Percentiles rank a stretch among this genome's conserved stretches.
phyloP scores from a whole-genome alignment of 2,329 filamentous ascomycete species.

The Pseudogymnoascus sp. region DNA sequence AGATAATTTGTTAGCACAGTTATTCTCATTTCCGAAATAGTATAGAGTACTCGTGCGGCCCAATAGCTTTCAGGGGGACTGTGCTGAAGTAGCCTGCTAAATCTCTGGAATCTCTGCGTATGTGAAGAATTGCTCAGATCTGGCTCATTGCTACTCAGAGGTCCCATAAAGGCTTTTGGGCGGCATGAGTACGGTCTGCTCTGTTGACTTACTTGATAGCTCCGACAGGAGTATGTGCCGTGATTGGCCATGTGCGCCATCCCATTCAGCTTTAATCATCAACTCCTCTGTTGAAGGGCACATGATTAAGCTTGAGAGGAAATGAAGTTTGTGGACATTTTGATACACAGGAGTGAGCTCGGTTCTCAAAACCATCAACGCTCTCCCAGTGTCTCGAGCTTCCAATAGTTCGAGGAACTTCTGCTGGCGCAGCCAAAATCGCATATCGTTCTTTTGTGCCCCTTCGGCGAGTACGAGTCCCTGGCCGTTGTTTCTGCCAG shows the following conservation, averaged over 20 bases:
- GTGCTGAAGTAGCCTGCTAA: background rate
- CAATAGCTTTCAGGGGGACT: background rate
- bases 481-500: conserved; percentile 21
- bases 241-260: conserved; percentile 69
- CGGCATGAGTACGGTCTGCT: background rate
- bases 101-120: background rate
- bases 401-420: conserved; percentile 92
- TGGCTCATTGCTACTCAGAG: background rate
- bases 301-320: conserved; percentile 85
- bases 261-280: conserved; percentile 71
- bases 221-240: conserved; percentile 69
- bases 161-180: background rate
- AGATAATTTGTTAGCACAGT: conserved; percentile 19
- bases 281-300: conserved; percentile 72
- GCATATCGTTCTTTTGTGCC: conserved; percentile 71
- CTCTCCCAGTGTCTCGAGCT: conserved; percentile 61
- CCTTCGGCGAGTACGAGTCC: conserved; percentile 63
- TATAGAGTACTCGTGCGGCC: background rate
- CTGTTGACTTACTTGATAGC: conserved; percentile 61
- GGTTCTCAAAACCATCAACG: conserved; percentile 73
- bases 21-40: background rate
- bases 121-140: background rate
- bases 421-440: conserved; percentile 83
- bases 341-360: conserved; percentile 83
- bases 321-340: conserved; percentile 69